Evolutionary conservation across 2,329 filamentous ascomycete species (phyloP).

Genomic region (Atkinsonella texensis): DNA sequence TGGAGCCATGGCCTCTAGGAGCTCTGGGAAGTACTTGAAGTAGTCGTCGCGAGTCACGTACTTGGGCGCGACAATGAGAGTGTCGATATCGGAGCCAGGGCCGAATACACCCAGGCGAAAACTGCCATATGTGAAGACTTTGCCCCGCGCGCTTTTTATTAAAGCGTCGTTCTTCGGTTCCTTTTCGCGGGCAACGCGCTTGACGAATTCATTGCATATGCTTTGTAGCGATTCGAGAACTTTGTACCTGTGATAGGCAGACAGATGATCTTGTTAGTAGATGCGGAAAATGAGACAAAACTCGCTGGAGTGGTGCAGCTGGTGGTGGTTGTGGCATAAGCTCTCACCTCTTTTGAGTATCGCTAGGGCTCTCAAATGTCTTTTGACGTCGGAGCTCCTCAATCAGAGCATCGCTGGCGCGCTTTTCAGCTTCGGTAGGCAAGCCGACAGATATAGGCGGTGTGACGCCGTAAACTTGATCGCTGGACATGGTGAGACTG

Average conservation of each 20-base stretch:
- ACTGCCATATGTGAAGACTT: slow-evolving; percentile 93
- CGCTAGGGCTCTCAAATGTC: slow-evolving; percentile 76
- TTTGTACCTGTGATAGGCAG: slow-evolving; percentile 38
- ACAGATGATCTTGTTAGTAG: not conserved
- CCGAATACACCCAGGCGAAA: slow-evolving; percentile 90
- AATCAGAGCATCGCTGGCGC: slow-evolving; percentile 66
- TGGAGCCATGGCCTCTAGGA: slow-evolving; percentile 65
- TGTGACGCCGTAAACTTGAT: slow-evolving; percentile 54
- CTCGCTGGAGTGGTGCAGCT: too few species aligned
- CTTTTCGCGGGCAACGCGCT: slow-evolving; percentile 62
- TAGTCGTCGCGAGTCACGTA: slow-evolving; percentile 85
- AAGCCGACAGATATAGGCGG: slow-evolving; percentile 67
- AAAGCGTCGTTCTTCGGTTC: slow-evolving; percentile 61
- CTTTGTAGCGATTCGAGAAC: slow-evolving; percentile 67
- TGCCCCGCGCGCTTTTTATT: slow-evolving; percentile 74
- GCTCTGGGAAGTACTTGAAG: slow-evolving; percentile 74
- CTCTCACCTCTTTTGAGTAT: slow-evolving; percentile 66
- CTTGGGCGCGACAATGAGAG: slow-evolving; percentile 80
- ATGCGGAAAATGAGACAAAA: not conserved
- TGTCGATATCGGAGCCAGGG: slow-evolving; percentile 96
- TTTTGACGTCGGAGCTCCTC: slow-evolving; percentile 79
- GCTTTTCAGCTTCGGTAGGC: slow-evolving; percentile 66
- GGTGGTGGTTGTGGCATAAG: too few species aligned
- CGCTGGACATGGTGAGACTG: slow-evolving; percentile 20
- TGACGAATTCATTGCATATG: slow-evolving; percentile 79